These are phyloP conservation scores for Penicillium simplicissimum DNA, from an alignment of 495 filamentous ascomycete species.

Conservation along the genomic window DNA sequence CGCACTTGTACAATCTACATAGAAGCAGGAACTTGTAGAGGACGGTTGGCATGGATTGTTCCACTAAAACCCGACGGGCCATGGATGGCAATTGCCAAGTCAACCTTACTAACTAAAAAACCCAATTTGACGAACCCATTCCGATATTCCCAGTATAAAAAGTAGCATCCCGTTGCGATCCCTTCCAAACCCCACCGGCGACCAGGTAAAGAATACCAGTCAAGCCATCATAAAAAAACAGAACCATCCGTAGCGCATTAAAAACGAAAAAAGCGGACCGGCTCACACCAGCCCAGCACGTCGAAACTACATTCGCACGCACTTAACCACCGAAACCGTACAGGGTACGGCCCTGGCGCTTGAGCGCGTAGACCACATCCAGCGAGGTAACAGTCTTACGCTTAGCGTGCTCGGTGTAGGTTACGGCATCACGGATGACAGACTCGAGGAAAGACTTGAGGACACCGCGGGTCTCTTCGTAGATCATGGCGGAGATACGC, in stretches of 20 bases:
- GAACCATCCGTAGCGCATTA: constrained; percentile 31
- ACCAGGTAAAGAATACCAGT: background rate
- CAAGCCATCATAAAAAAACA: constrained; percentile 16
- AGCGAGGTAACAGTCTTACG: constrained; percentile 96
- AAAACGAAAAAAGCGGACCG: constrained; percentile 10
- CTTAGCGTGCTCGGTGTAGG: constrained; percentile 97
- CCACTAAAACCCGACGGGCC: constrained; percentile 2
- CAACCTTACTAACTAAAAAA: constrained; percentile 12
- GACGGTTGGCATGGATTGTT: constrained; percentile 7
- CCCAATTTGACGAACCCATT: background rate
- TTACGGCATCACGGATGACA: constrained; percentile 89
- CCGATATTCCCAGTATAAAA: constrained; percentile 1
- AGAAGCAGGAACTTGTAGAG: background rate
- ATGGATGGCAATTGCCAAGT: background rate
- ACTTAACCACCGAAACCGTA: constrained; percentile 98
- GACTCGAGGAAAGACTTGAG: constrained; percentile 67
- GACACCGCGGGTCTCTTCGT: constrained; percentile 68
- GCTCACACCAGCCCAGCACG: background rate
- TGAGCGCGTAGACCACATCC: constrained; percentile 93
- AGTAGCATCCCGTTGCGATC: constrained; percentile 5
- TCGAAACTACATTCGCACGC: constrained; percentile 7
- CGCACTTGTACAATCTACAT: background rate
- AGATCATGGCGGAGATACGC: constrained; percentile 71
- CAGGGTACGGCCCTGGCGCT: constrained; percentile 92
- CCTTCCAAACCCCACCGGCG: constrained; percentile 12